A percentile compares a stretch with the other conserved stretches of the same genome.
Conservation (phyloP, 2,329 filamentous ascomycete species). For the Trichoderma semiorbis region DNA sequence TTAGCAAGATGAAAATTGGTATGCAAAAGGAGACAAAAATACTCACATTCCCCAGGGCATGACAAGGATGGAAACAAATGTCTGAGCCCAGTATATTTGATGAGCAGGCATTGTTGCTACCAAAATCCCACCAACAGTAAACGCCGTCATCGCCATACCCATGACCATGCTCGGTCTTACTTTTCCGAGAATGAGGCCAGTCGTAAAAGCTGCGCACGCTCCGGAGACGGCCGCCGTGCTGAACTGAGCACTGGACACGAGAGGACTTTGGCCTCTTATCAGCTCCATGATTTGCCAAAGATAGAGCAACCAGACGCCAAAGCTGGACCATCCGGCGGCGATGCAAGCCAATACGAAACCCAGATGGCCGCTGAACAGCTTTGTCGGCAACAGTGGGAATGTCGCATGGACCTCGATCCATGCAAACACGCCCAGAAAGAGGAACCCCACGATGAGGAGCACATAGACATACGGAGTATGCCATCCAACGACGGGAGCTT, state of each 20-base stretch:
- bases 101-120: slow-evolving; percentile 43
- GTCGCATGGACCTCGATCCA: slow-evolving; percentile 41
- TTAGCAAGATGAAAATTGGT: slow-evolving; percentile 19
- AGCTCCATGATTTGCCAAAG: slow-evolving; percentile 43
- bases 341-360: slow-evolving; percentile 50
- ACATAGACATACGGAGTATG: slow-evolving; percentile 49
- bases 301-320: slow-evolving; percentile 48
- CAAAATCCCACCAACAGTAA: slow-evolving; percentile 37
- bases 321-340: slow-evolving; percentile 46
- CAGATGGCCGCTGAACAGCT: slow-evolving; percentile 6
- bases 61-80: slow-evolving; percentile 44
- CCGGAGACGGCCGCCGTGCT: slow-evolving; percentile 35
- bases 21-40: neutral
- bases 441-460: slow-evolving; percentile 50
- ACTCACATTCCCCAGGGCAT: slow-evolving; percentile 18
- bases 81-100: slow-evolving; percentile 59
- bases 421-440: slow-evolving; percentile 52
- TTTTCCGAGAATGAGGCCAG: slow-evolving; percentile 31
- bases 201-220: slow-evolving; percentile 41
- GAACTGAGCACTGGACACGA: slow-evolving; percentile 39
- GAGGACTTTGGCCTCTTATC: slow-evolving; percentile 36
- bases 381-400: slow-evolving; percentile 9
- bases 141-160: slow-evolving; percentile 39
- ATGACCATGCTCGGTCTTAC: slow-evolving; percentile 35
- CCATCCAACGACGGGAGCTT: slow-evolving; percentile 57